These are phyloP conservation scores for Hydrangea macrophylla DNA, from an alignment of 148 eudicot species.

Conservation along the genomic window DNA sequence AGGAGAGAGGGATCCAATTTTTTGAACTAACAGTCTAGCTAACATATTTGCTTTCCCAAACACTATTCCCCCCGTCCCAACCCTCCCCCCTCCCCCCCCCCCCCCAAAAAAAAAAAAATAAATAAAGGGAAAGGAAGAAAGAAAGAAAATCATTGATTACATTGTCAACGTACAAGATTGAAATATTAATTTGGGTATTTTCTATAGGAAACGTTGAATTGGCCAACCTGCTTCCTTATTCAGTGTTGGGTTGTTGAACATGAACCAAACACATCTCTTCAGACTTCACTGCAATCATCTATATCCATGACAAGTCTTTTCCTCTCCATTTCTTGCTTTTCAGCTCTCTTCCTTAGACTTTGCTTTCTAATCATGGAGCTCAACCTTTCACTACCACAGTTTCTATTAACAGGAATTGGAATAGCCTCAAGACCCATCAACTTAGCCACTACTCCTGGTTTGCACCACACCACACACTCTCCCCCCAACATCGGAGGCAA, in stretches of 20 bases:
- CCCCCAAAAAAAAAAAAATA: too few species aligned
- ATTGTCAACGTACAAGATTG: too few species aligned
- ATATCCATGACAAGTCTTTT: conserved; percentile 19
- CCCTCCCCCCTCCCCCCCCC: too few species aligned
- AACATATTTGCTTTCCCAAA: too few species aligned
- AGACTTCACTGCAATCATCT: conserved; percentile 15
- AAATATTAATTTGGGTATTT: too few species aligned
- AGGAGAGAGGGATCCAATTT: too few species aligned
- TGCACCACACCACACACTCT: conserved; percentile 89
- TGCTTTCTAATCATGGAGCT: conserved; percentile 31
- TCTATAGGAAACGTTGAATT: conserved; percentile 18
- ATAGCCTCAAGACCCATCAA: conserved; percentile 90
- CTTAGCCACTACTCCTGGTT: conserved; percentile 78
- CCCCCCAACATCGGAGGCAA: conserved; percentile 58
- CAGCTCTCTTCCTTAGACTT: conserved; percentile 37
- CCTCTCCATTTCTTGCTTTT: conserved; percentile 41
- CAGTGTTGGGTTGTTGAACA: conserved; percentile 28
- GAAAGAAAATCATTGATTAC: too few species aligned
- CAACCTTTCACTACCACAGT: conserved; percentile 30
- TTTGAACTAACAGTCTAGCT: too few species aligned
- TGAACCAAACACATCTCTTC: conserved; percentile 20
- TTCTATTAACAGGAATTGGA: conserved; percentile 54
- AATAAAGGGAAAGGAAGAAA: too few species aligned
- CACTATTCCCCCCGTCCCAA: too few species aligned
- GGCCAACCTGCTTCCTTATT: conserved; percentile 34